phyloP scores from a whole-genome alignment of 768 basidiomycete species.

The Trametes cingulata region DNA sequence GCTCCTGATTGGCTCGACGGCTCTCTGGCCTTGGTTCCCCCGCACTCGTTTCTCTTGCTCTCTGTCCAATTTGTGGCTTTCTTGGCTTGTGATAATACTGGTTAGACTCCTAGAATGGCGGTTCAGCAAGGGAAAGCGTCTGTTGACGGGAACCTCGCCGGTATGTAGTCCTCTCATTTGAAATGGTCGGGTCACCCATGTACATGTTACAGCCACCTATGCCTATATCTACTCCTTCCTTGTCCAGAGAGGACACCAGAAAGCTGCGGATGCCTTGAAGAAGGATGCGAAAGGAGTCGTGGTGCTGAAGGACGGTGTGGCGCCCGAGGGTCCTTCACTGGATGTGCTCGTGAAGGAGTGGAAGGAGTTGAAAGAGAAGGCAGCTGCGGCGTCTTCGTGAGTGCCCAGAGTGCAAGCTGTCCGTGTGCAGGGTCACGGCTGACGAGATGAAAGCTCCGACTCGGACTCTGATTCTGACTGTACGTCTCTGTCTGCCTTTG shows the following conservation, averaged over 20 bases:
- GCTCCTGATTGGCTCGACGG: conserved; percentile 11
- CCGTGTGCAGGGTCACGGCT: background rate
- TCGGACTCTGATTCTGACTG: conserved; percentile 25
- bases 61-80: background rate
- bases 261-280: conserved; percentile 73
- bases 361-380: conserved; percentile 40
- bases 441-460: conserved; percentile 10
- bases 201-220: conserved; percentile 60
- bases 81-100: background rate
- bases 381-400: conserved; percentile 26
- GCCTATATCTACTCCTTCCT: conserved; percentile 76
- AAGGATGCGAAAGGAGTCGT: conserved; percentile 68
- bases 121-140: conserved; percentile 4
- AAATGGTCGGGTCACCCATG: background rate
- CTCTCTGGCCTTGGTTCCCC: background rate
- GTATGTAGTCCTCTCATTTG: background rate
- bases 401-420: conserved; percentile 8
- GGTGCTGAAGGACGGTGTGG: conserved; percentile 56
- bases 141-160: conserved; percentile 18
- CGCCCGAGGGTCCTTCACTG: conserved; percentile 51
- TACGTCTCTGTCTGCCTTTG: background rate
- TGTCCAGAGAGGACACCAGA: conserved; percentile 59
- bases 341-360: conserved; percentile 69
- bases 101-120: background rate
- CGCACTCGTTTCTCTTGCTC: background rate